Evolutionary conservation across 2,329 filamentous ascomycete genomes (phyloP).

Genomic region (Elsinoe necatrix): DNA sequence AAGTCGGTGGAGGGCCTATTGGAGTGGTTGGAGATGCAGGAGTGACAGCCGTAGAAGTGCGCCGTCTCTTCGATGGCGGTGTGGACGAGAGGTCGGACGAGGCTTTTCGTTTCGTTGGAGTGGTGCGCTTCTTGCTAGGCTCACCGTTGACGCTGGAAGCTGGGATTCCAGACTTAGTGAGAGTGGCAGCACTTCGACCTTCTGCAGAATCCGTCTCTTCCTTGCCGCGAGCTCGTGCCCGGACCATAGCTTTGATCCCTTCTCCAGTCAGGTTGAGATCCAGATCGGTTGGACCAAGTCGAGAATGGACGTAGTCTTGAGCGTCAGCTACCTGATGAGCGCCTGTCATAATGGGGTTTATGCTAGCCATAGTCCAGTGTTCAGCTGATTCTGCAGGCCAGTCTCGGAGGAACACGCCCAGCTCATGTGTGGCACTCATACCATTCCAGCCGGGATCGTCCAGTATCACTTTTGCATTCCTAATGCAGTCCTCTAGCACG

Average conservation of each 20-base stretch:
- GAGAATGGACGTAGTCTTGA: conserved; percentile 45
- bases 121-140: conserved; percentile 27
- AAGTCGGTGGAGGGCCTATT: neutral
- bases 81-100: neutral
- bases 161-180: conserved; percentile 34
- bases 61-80: neutral
- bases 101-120: neutral
- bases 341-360: conserved; percentile 47
- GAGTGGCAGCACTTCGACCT: conserved; percentile 23
- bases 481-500: conserved; percentile 57
- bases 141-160: conserved; percentile 33
- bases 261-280: conserved; percentile 26
- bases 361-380: conserved; percentile 57
- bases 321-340: conserved; percentile 49
- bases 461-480: conserved; percentile 52
- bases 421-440: conserved; percentile 63
- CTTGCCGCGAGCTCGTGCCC: conserved; percentile 17
- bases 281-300: conserved; percentile 23
- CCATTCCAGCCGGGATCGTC: conserved; percentile 55
- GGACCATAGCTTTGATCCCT: conserved; percentile 25
- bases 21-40: neutral
- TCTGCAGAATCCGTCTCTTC: conserved; percentile 16
- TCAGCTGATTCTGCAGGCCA: conserved; percentile 55
- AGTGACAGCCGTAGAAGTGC: neutral
- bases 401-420: conserved; percentile 62